phyloP scores from a whole-genome alignment of 2,329 filamentous ascomycete genomes.

The Pleurostoma richardsiae region DNA sequence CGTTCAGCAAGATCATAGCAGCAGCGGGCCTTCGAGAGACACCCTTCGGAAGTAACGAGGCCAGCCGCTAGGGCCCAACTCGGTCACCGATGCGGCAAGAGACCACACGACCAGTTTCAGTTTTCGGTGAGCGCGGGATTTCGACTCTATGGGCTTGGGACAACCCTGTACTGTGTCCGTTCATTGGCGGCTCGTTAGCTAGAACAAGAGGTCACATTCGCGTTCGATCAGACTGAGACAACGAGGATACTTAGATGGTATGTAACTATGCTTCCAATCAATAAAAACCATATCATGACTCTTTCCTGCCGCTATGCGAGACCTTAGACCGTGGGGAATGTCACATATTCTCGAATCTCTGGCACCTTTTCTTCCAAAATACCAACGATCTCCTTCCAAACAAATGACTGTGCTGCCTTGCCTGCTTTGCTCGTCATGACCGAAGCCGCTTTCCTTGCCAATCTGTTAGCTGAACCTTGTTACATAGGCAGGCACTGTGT shows the following conservation, averaged over 20 bases:
- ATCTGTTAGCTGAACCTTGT: neutral
- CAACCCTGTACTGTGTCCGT: too few species aligned
- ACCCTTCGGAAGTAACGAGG: neutral
- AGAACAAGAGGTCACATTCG: too few species aligned
- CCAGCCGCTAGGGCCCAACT: neutral
- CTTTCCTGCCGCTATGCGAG: too few species aligned
- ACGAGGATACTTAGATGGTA: too few species aligned
- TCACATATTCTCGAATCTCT: neutral
- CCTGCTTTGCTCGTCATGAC: constrained; percentile 2
- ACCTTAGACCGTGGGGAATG: neutral
- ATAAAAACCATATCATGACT: too few species aligned
- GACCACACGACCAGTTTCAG: constrained; percentile 8
- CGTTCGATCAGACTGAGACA: too few species aligned
- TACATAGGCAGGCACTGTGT: neutral
- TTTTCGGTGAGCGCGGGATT: constrained; percentile 7
- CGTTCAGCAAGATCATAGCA: neutral
- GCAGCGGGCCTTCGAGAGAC: neutral
- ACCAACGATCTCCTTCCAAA: constrained; percentile 6
- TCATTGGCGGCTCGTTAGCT: too few species aligned
- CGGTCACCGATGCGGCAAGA: constrained; percentile 13
- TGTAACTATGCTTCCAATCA: too few species aligned
- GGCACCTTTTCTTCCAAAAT: neutral
- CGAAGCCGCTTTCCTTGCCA: neutral
- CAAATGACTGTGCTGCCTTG: constrained; percentile 2
- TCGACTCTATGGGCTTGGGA: neutral